Evolutionary conservation across 768 basidiomycete species (phyloP).

Genomic region (Saitozyma sp.): DNA sequence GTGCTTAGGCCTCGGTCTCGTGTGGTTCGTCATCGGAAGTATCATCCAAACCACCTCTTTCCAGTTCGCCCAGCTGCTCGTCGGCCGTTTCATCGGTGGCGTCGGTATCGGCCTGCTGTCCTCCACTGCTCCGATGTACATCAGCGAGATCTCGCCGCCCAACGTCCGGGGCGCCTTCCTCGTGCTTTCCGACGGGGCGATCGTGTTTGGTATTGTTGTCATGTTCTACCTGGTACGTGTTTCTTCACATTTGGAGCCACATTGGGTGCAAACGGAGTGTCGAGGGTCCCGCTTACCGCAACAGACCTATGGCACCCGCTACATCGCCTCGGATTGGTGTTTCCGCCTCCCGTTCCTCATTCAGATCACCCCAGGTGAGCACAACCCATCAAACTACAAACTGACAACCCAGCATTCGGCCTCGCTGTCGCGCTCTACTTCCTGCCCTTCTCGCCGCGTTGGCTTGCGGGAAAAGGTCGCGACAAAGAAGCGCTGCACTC

Average conservation of each 20-base stretch:
- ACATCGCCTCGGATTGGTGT: no score
- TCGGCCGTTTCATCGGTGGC: constrained; percentile 14
- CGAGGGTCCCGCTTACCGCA: no score
- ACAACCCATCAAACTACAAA: no score
- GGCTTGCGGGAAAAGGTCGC: constrained; percentile 26
- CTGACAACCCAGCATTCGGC: neutral
- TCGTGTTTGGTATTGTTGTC: constrained; percentile 13
- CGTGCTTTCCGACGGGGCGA: constrained; percentile 11
- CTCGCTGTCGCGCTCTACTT: constrained; percentile 6
- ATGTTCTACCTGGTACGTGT: constrained; percentile 19
- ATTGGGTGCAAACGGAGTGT: no score
- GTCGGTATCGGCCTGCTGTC: constrained; percentile 14
- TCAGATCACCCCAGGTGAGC: no score
- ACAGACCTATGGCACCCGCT: no score
- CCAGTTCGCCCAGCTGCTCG: constrained; percentile 3
- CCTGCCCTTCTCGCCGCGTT: constrained; percentile 27
- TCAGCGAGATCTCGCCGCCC: constrained; percentile 19
- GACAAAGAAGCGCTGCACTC: constrained; percentile 19
- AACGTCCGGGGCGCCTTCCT: constrained; percentile 15
- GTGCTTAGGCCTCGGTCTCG: neutral
- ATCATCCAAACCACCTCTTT: constrained; percentile 9
- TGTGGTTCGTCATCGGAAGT: constrained; percentile 16
- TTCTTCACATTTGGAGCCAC: no score
- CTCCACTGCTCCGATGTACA: constrained; percentile 15
- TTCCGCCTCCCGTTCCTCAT: no score